Percentiles rank a stretch among this genome's conserved stretches.
Conservation (phyloP, 495 filamentous ascomycete species). For the Talaromyces wortmannii region DNA sequence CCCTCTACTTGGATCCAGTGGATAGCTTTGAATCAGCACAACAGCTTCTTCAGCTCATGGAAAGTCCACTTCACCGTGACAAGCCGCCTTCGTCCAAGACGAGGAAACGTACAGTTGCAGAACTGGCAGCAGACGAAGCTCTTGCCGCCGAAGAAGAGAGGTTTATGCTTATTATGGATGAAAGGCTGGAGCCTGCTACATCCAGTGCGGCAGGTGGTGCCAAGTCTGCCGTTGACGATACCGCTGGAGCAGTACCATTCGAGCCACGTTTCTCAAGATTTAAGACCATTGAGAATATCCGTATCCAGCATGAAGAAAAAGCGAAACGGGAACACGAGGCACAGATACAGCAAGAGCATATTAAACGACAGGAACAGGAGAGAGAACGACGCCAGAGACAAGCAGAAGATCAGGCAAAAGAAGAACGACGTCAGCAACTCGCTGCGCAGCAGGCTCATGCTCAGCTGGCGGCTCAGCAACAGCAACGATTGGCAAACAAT, state of each 20-base stretch:
- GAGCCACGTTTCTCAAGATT: conserved; percentile 86
- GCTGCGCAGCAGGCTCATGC: conserved; percentile 45
- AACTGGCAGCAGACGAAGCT: conserved; percentile 90
- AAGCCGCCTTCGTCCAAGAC: conserved; percentile 77
- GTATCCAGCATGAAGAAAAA: conserved; percentile 66
- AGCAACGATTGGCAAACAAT: conserved; percentile 41
- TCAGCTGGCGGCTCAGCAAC: conserved; percentile 38
- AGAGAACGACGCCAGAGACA: conserved; percentile 40
- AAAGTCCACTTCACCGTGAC: conserved; percentile 67
- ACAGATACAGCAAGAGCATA: conserved; percentile 50
- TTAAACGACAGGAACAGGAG: conserved; percentile 41
- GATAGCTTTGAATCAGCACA: conserved; percentile 60
- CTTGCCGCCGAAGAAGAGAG: conserved; percentile 80
- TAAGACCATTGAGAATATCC: conserved; percentile 83
- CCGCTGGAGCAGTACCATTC: conserved; percentile 60
- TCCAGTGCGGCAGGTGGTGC: conserved; percentile 47
- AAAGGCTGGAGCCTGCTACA: conserved; percentile 58
- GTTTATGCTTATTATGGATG: conserved; percentile 91
- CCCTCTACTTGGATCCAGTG: conserved; percentile 70
- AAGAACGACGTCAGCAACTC: conserved; percentile 37
- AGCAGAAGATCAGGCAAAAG: conserved; percentile 40
- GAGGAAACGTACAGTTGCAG: conserved; percentile 88
- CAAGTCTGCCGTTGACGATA: conserved; percentile 66
- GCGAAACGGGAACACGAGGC: conserved; percentile 54
- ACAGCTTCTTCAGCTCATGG: conserved; percentile 58